Conservation (phyloP, 768 basidiomycete genomes). For the Collybia sp. region DNA sequence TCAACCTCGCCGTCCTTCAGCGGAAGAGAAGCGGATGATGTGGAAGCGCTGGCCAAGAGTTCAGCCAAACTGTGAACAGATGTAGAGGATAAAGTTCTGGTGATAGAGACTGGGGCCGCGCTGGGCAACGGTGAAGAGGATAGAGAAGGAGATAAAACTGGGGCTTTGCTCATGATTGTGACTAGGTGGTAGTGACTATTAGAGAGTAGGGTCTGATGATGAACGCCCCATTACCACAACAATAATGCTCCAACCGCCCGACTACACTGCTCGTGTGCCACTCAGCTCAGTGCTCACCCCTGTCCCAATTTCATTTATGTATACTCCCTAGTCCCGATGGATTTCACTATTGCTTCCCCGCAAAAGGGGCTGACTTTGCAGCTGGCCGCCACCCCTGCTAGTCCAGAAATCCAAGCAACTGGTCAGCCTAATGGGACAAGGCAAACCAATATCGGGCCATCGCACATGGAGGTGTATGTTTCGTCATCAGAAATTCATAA, state of each 20-base stretch:
- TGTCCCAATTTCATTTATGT: too few relatives aligned
- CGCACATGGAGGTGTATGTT: too few relatives aligned
- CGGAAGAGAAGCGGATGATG: slow-evolving; percentile 24
- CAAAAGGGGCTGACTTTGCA: background rate
- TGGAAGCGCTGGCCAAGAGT: slow-evolving; percentile 16
- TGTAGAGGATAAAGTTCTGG: slow-evolving; percentile 24
- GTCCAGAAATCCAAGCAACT: too few relatives aligned
- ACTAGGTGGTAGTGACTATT: slow-evolving; percentile 5
- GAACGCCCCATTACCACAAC: too few relatives aligned
- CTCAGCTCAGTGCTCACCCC: too few relatives aligned
- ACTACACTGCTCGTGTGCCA: too few relatives aligned
- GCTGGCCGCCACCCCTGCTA: background rate
- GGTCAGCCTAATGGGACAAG: too few relatives aligned
- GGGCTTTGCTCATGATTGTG: slow-evolving; percentile 3
- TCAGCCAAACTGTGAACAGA: slow-evolving; percentile 29
- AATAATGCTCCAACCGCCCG: too few relatives aligned
- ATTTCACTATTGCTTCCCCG: background rate
- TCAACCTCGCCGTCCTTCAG: slow-evolving; percentile 32
- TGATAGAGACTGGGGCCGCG: slow-evolving; percentile 1
- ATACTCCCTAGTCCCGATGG: too few relatives aligned
- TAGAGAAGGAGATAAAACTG: slow-evolving; percentile 12
- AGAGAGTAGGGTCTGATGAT: too few relatives aligned
- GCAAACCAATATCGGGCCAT: too few relatives aligned
- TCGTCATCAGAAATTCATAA: too few relatives aligned
- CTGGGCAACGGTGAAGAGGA: slow-evolving; percentile 13